Percentiles rank a stretch among this genome's conserved stretches.
phyloP scores from a whole-genome alignment of 1,284 basidiomycete genomes.

The Blastosporella zonata region DNA sequence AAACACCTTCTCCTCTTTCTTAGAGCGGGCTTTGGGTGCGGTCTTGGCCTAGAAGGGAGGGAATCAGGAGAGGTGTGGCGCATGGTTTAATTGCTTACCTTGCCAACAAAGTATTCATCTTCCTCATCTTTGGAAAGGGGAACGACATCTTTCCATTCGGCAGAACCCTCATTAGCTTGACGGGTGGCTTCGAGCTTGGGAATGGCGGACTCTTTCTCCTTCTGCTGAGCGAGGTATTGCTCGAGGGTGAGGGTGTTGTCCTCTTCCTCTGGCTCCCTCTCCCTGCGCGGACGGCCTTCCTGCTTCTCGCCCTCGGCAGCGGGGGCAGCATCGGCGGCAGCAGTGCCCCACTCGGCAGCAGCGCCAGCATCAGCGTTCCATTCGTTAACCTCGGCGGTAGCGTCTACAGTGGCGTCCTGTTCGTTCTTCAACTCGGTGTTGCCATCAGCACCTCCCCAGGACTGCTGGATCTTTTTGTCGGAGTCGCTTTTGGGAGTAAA shows the following conservation, averaged over 20 bases:
- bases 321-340: constrained; percentile 32
- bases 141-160: constrained; percentile 64
- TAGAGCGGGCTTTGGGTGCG: constrained; percentile 57
- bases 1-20: constrained; percentile 78
- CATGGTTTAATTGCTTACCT: constrained; percentile 43
- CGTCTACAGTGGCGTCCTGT: constrained; percentile 60
- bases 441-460: constrained; percentile 90
- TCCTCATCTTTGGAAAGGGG: constrained; percentile 60
- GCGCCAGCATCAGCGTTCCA: constrained; percentile 37
- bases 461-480: constrained; percentile 88
- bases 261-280: constrained; percentile 77
- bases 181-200: constrained; percentile 70
- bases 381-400: constrained; percentile 45
- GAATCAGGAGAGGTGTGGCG: constrained; percentile 7
- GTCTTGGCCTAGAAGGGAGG: constrained; percentile 47
- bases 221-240: constrained; percentile 77
- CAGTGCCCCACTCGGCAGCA: constrained; percentile 39
- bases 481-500: constrained; percentile 59
- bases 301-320: constrained; percentile 38
- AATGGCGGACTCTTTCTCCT: constrained; percentile 51
- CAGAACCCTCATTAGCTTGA: constrained; percentile 67
- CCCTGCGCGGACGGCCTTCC: constrained; percentile 45
- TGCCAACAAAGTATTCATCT: constrained; percentile 70
- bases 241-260: constrained; percentile 90
- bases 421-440: constrained; percentile 76